These are phyloP conservation scores for Plasmodium relictum DNA, from an alignment of 169 alveolate species.

Conservation along the genomic window DNA sequence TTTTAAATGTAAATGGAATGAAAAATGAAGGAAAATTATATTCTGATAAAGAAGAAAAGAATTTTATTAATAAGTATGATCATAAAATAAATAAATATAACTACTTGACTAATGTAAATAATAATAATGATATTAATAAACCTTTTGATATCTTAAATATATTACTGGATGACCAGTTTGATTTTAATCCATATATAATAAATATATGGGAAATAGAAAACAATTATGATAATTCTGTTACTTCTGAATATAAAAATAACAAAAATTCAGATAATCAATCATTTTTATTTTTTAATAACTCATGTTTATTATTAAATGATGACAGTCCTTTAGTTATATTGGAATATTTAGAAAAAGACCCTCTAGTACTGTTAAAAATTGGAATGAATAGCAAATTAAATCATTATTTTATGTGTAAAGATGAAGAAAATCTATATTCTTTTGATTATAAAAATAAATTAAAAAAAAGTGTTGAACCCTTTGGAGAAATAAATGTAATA, in stretches of 20 bases:
- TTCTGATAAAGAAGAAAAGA: background rate
- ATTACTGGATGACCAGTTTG: conserved; percentile 1
- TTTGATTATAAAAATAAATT: conserved; percentile 58
- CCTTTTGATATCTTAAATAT: background rate
- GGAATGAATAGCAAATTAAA: conserved; percentile 73
- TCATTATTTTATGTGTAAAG: conserved; percentile 37
- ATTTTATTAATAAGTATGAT: background rate
- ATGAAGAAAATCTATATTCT: conserved; percentile 39
- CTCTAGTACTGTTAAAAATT: conserved; percentile 29
- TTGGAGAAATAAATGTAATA: conserved; percentile 68
- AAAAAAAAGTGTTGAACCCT: conserved; percentile 43
- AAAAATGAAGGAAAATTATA: too few species aligned
- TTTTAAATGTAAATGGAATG: too few species aligned
- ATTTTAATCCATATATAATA: conserved; percentile 6
- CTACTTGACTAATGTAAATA: background rate
- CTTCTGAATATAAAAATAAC: background rate
- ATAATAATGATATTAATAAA: background rate
- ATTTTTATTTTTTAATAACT: background rate
- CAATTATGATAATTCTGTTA: background rate
- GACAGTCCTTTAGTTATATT: conserved; percentile 48
- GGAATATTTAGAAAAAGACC: conserved; percentile 64
- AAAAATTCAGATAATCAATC: conserved; percentile 18
- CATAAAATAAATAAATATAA: background rate
- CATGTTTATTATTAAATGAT: conserved; percentile 60
- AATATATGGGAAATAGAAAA: conserved; percentile 45